Evolutionary conservation across 139 green algal species (phyloP).

Genomic region (Chlorella sp.): DNA sequence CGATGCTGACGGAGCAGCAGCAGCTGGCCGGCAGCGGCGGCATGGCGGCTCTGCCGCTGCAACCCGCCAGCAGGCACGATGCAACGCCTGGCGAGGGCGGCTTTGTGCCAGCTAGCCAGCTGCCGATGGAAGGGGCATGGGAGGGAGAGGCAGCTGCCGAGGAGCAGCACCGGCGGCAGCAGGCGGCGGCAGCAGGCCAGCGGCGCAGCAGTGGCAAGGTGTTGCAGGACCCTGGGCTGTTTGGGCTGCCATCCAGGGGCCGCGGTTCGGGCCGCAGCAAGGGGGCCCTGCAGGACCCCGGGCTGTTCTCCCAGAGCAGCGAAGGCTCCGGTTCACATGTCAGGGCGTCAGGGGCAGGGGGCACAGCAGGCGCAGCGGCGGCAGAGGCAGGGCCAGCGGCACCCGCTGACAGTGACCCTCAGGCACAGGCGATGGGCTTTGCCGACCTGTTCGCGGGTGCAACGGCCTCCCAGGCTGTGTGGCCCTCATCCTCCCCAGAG

Average conservation of each 20-base stretch:
- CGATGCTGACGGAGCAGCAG: neutral
- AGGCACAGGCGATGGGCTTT: neutral
- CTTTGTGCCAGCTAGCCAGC: slow-evolving; percentile 20
- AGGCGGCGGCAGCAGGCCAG: neutral
- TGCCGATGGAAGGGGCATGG: neutral
- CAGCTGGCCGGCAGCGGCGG: no score
- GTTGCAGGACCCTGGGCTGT: no score
- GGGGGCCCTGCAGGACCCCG: neutral
- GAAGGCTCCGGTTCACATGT: neutral
- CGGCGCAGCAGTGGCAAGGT: neutral
- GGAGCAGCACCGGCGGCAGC: neutral
- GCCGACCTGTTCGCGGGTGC: slow-evolving; percentile 1
- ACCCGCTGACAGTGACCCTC: neutral
- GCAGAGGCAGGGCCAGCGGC: neutral
- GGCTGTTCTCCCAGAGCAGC: neutral
- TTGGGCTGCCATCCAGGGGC: no score
- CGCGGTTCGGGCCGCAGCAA: neutral
- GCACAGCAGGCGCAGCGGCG: neutral
- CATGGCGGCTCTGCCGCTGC: neutral
- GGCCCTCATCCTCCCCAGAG: neutral
- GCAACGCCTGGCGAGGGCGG: neutral
- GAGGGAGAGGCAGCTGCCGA: neutral
- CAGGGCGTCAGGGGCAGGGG: neutral
- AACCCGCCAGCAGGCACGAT: neutral
- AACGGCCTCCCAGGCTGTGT: neutral